Conservation (phyloP, 352 stramenopile genomes). For the Peronospora farinosa region DNA sequence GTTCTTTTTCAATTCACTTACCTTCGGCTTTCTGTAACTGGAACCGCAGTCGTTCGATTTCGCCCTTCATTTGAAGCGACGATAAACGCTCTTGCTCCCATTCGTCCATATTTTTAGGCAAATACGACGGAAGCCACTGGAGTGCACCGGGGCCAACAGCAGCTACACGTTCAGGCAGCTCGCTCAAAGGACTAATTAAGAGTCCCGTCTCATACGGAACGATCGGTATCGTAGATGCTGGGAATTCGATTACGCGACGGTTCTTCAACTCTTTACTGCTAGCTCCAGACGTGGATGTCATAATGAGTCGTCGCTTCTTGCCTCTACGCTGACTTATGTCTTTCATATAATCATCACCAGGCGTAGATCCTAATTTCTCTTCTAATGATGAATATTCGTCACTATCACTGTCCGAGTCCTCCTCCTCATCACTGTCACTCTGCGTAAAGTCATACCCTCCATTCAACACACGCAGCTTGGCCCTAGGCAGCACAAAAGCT, state of each 20-base stretch:
- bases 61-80: conserved; percentile 70
- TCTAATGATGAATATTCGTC: conserved; percentile 26
- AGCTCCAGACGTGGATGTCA: conserved; percentile 29
- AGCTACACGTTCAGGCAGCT: conserved; percentile 57
- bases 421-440: conserved; percentile 34
- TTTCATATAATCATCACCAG: conserved; percentile 11
- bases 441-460: conserved; percentile 8
- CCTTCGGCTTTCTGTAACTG: conserved; percentile 66
- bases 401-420: conserved; percentile 30
- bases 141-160: conserved; percentile 54
- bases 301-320: conserved; percentile 61
- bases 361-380: conserved; percentile 25
- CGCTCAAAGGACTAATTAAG: conserved; percentile 65
- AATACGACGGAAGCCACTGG: conserved; percentile 66
- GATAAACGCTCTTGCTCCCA: conserved; percentile 74
- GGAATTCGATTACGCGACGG: conserved; percentile 58
- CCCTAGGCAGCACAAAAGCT: conserved; percentile 46
- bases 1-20: conserved; percentile 16
- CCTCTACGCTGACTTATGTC: conserved; percentile 19
- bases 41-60: conserved; percentile 69
- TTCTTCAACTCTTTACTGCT: conserved; percentile 46
- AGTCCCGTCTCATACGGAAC: conserved; percentile 59
- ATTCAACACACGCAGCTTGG: conserved; percentile 35
- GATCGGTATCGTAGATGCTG: conserved; percentile 52
- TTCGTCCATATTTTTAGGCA: conserved; percentile 65